Evolutionary conservation across 495 filamentous ascomycete genomes (phyloP), one percentile per base, ranked within the genome.

Genomic region (Niebla homalea): DNA sequence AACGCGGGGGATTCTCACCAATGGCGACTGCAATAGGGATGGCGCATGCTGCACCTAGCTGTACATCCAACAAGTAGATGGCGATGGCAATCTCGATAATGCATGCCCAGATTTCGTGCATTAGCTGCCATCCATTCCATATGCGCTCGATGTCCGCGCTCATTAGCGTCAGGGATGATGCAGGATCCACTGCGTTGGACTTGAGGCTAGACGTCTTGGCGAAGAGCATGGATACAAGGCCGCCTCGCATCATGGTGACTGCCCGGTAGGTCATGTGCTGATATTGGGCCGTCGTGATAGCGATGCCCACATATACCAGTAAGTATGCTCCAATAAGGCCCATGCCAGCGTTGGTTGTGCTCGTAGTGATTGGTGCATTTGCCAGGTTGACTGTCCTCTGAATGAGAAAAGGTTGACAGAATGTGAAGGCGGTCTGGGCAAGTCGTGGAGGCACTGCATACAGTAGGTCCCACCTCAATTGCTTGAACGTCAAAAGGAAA

Each of bases 361-460:
- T 57, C 7, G 54, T 36, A 20, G 63, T 69, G 0, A 60, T 63
- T 4, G 72, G 66, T 46, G 71, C 57, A 7, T 66, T 49, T 4
- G 75, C 71, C 42, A 75, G 72, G 6, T 55, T 57, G 5, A 81
- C 57, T 0, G 76, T 69, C 11, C 70, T 64, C 41, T 76, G 67
- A 14, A 86, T 68, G 19, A 86, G 67, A 40, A 86, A 69, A 3
- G 82, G 81, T 57, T 84, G 81, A 37, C 71, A 74, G 51, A 81
- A 76, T 46, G 67, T 74, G 59, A 85, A 78, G 0, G 67, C 80
- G 19, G 74, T 77, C 3, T 78, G 67, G 35, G 64, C 72, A 2
- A 73, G 59, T 26, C 79, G 62, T 3, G 80, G 77, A 2, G 70
- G 69, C 41, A 79, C 63, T 4, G 65, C 74, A 10, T 70, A 60